phyloP scores from a whole-genome alignment of 1,284 basidiomycete genomes.

The Heterobasidion irregulare region DNA sequence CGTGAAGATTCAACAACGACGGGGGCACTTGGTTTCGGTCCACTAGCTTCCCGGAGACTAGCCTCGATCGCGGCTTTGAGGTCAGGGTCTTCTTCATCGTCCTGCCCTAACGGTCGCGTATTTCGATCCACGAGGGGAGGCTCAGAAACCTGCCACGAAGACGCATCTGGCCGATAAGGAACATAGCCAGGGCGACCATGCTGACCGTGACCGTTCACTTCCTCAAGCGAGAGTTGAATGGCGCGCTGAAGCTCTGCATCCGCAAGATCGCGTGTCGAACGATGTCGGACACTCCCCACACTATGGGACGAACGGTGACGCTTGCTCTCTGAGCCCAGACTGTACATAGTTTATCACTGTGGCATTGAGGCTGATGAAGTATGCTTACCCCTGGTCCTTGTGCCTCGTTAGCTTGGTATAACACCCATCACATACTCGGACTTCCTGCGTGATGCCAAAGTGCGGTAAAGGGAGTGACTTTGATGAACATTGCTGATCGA shows the following conservation, averaged over 20 bases:
- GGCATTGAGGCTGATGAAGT: background rate
- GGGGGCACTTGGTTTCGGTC: conserved; percentile 75
- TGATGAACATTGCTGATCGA: conserved; percentile 90
- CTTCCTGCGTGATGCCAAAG: conserved; percentile 90
- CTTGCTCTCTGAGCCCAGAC: background rate
- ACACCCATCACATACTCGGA: conserved; percentile 93
- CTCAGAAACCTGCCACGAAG: conserved; percentile 54
- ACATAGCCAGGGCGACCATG: conserved; percentile 53
- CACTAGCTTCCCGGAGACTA: conserved; percentile 79
- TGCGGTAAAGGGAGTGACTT: conserved; percentile 84
- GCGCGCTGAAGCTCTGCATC: conserved; percentile 92
- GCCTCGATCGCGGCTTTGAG: conserved; percentile 94
- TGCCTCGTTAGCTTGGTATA: conserved; percentile 66
- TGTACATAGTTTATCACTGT: background rate
- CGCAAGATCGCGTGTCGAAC: conserved; percentile 54
- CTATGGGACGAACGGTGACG: conserved; percentile 43
- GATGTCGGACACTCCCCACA: conserved; percentile 39
- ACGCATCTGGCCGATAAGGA: conserved; percentile 43
- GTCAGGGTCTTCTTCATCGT: conserved; percentile 84
- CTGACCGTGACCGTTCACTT: conserved; percentile 49
- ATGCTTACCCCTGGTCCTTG: conserved; percentile 38
- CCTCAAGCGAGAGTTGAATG: conserved; percentile 85
- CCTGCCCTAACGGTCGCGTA: conserved; percentile 32
- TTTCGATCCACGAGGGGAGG: conserved; percentile 61
- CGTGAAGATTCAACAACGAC: conserved; percentile 46